phyloP scores from a whole-genome alignment of 345 rosid species.

The Linum tenue region DNA sequence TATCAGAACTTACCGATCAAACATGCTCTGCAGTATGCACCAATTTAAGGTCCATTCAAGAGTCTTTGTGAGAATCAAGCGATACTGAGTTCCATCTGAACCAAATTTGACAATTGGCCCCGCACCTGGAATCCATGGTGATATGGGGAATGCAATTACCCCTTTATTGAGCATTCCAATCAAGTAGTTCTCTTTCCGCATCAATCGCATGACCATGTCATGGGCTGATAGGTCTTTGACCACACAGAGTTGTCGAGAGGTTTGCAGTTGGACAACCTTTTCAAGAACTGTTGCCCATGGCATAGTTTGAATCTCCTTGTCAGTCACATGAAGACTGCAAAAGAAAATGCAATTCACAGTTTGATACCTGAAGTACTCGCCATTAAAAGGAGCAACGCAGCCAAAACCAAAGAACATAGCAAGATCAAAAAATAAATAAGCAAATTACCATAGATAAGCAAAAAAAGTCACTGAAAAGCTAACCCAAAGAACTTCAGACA shows the following conservation, averaged over 20 bases:
- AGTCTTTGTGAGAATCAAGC: conserved; percentile 74
- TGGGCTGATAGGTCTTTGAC: conserved; percentile 97
- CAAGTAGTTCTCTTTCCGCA: conserved; percentile 97
- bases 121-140: conserved; percentile 84
- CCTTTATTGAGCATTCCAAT: conserved; percentile 98
- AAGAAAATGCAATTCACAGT: conserved; percentile 10
- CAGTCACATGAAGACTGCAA: conserved; percentile 87
- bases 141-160: conserved; percentile 78
- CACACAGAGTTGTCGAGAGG: conserved; percentile 71
- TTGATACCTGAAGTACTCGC: background rate
- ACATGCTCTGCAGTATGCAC: conserved; percentile 99
- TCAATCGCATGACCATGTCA: conserved; percentile 86
- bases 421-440: background rate
- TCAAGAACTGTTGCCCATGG: conserved; percentile 91
- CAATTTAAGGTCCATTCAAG: conserved; percentile 97
- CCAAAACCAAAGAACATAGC: background rate
- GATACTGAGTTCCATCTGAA: conserved; percentile 41
- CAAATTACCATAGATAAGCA: conserved; percentile 3
- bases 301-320: conserved; percentile 84
- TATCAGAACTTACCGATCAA: conserved; percentile 61
- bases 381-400: background rate
- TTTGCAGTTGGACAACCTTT: conserved; percentile 77
- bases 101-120: conserved; percentile 67
- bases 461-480: background rate
- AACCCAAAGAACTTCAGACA: conserved; percentile 5